Percentiles rank a stretch among this genome's conserved stretches.
These are phyloP conservation scores for Massarina eburnea DNA, from an alignment of 2,329 filamentous ascomycete genomes.

Conservation along the genomic window DNA sequence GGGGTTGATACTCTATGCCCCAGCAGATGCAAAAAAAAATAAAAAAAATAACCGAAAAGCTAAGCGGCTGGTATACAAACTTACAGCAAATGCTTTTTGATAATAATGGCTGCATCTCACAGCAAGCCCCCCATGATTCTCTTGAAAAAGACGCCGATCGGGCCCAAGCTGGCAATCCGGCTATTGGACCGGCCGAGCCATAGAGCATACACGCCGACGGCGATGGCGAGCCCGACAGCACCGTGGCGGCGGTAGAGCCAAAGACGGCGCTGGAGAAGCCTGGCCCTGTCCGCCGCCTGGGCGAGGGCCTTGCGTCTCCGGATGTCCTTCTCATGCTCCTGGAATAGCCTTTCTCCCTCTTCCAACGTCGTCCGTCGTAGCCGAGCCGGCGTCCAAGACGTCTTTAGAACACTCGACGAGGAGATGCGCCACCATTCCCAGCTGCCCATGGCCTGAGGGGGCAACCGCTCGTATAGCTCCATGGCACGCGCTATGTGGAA, in stretches of 20 bases:
- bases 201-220: constrained; percentile 37
- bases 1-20: not conserved
- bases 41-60: too few relatives aligned
- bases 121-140: constrained; percentile 11
- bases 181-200: constrained; percentile 33
- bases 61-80: too few relatives aligned
- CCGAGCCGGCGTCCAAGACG: constrained; percentile 60
- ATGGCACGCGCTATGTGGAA: constrained; percentile 68
- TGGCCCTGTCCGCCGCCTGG: constrained; percentile 48
- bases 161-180: constrained; percentile 14
- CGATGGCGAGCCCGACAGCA: constrained; percentile 56
- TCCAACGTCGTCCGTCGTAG: constrained; percentile 60
- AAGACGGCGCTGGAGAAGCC: constrained; percentile 43
- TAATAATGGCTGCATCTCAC: not conserved
- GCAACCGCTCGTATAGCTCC: constrained; percentile 64
- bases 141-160: constrained; percentile 19
- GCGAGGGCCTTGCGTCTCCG: constrained; percentile 62
- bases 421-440: constrained; percentile 73
- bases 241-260: constrained; percentile 69
- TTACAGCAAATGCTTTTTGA: not conserved
- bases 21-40: not conserved
- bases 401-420: constrained; percentile 79
- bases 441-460: constrained; percentile 68
- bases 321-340: constrained; percentile 72
- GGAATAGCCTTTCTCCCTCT: constrained; percentile 69